phyloP scores from a whole-genome alignment of 2,329 filamentous ascomycete genomes.

The Chlorencoelia australis region DNA sequence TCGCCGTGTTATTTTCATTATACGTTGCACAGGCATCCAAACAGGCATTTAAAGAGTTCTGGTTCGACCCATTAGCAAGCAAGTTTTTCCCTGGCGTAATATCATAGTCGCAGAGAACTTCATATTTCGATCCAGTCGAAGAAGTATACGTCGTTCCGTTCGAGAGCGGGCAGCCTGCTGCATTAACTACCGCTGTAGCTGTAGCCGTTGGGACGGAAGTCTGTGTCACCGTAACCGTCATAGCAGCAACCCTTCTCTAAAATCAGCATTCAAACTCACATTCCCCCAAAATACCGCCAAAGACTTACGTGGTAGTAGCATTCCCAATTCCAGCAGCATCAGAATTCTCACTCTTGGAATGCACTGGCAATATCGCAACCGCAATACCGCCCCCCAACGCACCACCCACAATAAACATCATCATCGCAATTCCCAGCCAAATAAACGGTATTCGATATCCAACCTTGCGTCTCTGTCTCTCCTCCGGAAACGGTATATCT shows the following conservation, averaged over 20 bases:
- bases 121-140: background rate
- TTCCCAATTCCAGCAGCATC: no score
- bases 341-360: no score
- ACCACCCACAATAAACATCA: no score
- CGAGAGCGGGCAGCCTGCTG: background rate
- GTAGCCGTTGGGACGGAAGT: background rate
- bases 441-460: no score
- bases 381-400: no score
- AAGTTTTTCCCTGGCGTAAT: background rate
- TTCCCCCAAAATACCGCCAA: no score
- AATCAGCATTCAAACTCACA: no score
- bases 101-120: background rate
- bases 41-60: background rate
- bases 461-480: no score
- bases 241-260: background rate
- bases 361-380: no score
- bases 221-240: background rate
- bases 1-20: background rate
- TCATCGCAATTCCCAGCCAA: no score
- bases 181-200: background rate
- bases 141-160: constrained; percentile 1
- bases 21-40: constrained; percentile 1
- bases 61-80: background rate
- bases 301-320: no score
- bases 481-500: no score